These are phyloP conservation scores for Tubosaeta sp. DNA, from an alignment of 768 basidiomycete species.

Conservation along the genomic window DNA sequence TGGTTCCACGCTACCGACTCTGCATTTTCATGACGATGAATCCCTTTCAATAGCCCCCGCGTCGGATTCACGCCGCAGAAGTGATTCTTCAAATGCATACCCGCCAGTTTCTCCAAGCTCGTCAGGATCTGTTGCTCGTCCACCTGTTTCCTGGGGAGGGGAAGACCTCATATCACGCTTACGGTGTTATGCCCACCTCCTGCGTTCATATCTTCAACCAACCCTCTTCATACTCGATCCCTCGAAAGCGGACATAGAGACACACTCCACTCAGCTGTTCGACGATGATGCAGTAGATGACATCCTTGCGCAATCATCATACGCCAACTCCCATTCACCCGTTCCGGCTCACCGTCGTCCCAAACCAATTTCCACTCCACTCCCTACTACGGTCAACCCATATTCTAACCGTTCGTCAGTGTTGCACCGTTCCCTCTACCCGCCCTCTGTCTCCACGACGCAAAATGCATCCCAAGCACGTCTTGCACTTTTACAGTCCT, in stretches of 20 bases:
- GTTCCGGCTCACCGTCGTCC: constrained; percentile 82
- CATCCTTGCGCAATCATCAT: constrained; percentile 77
- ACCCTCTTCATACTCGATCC: constrained; percentile 90
- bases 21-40: constrained; percentile 97
- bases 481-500: constrained; percentile 83
- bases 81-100: constrained; percentile 48
- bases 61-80: constrained; percentile 33
- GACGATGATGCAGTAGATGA: constrained; percentile 85
- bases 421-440: constrained; percentile 69
- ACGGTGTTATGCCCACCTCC: constrained; percentile 69
- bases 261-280: constrained; percentile 82
- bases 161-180: constrained; percentile 80
- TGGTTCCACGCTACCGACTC: constrained; percentile 79
- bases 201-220: constrained; percentile 83
- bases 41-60: constrained; percentile 68
- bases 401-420: constrained; percentile 70
- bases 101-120: constrained; percentile 52
- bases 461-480: constrained; percentile 67
- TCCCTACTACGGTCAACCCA: constrained; percentile 39
- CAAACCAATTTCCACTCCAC: constrained; percentile 49
- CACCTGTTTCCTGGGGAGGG: constrained; percentile 72
- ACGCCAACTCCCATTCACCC: constrained; percentile 72
- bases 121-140: constrained; percentile 37
- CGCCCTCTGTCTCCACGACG: constrained; percentile 48
- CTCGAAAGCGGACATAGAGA: constrained; percentile 85